Evolutionary conservation across 768 basidiomycete genomes (phyloP).

Genomic region (Boletus reticuloceps): DNA sequence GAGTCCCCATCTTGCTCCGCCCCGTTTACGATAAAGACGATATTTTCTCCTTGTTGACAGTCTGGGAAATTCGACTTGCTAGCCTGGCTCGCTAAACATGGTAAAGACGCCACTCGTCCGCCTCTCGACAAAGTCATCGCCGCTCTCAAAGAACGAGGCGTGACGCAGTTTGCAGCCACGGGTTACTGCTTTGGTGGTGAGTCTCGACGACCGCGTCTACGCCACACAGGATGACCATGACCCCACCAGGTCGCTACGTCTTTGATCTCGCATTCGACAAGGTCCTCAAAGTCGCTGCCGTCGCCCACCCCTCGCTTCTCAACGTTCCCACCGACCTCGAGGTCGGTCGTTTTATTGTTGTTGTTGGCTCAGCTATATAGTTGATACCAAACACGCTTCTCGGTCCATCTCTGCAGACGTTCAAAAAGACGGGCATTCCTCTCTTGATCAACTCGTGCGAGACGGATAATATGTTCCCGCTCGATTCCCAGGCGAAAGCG

Average conservation of each 20-base stretch:
- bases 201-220: slow-evolving; percentile 1
- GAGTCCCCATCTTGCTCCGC: not conserved
- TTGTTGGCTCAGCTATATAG: not conserved
- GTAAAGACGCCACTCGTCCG: slow-evolving; percentile 41
- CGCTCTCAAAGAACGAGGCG: slow-evolving; percentile 56
- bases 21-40: not conserved
- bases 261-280: slow-evolving; percentile 46
- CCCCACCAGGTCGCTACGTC: slow-evolving; percentile 35
- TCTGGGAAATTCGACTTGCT: slow-evolving; percentile 20
- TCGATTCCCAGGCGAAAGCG: slow-evolving; percentile 41
- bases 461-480: slow-evolving; percentile 49
- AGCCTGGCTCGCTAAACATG: slow-evolving; percentile 43
- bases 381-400: not conserved
- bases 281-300: slow-evolving; percentile 36
- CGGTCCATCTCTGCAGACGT: slow-evolving; percentile 39
- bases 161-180: slow-evolving; percentile 55
- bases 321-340: slow-evolving; percentile 49
- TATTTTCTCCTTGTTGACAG: not conserved
- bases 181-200: slow-evolving; percentile 72
- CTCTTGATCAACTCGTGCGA: slow-evolving; percentile 70
- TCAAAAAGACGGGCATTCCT: slow-evolving; percentile 47
- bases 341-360: slow-evolving; percentile 30
- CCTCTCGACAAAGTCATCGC: slow-evolving; percentile 53
- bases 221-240: too few species aligned
- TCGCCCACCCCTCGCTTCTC: slow-evolving; percentile 48